A percentile compares a stretch with the other conserved stretches of the same genome.
Evolutionary conservation across 139 green algal genomes (phyloP).

Genomic region (Coelastrella sp.): DNA sequence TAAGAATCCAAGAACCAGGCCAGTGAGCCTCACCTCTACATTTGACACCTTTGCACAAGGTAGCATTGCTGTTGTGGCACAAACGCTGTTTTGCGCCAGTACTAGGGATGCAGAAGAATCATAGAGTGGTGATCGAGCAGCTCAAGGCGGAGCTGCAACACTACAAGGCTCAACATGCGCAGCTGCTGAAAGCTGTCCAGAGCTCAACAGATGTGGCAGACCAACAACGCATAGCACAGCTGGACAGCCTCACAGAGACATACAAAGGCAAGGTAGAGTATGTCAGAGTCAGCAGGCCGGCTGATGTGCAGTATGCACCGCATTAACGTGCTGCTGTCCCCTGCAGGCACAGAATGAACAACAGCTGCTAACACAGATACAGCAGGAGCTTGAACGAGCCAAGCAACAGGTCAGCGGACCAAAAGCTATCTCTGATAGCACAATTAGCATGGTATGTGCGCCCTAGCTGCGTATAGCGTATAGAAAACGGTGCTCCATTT

Average conservation of each 20-base stretch:
- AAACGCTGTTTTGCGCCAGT: not conserved
- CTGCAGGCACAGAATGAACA: conserved; percentile 8
- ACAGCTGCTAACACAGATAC: not conserved
- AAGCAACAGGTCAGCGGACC: not conserved
- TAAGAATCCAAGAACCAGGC: no score
- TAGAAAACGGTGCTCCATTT: no score
- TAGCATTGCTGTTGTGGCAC: not conserved
- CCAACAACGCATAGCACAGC: not conserved
- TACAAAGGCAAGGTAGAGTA: not conserved
- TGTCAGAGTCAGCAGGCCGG: not conserved
- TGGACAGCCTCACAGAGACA: not conserved
- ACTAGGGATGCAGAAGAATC: not conserved
- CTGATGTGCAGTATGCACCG: not conserved
- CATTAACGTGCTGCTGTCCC: not conserved
- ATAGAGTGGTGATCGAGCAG: not conserved
- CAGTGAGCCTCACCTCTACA: not conserved
- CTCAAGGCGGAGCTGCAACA: not conserved
- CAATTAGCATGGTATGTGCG: not conserved
- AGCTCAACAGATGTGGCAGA: not conserved
- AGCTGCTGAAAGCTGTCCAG: not conserved
- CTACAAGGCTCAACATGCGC: not conserved
- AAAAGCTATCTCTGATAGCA: not conserved
- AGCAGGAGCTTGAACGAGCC: not conserved
- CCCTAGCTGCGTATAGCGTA: not conserved
- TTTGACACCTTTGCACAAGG: not conserved